Percentiles rank a stretch among this genome's conserved stretches.
Conservation (phyloP, 2,329 filamentous ascomycete species). For the Torrubiellomyces zombiae region DNA sequence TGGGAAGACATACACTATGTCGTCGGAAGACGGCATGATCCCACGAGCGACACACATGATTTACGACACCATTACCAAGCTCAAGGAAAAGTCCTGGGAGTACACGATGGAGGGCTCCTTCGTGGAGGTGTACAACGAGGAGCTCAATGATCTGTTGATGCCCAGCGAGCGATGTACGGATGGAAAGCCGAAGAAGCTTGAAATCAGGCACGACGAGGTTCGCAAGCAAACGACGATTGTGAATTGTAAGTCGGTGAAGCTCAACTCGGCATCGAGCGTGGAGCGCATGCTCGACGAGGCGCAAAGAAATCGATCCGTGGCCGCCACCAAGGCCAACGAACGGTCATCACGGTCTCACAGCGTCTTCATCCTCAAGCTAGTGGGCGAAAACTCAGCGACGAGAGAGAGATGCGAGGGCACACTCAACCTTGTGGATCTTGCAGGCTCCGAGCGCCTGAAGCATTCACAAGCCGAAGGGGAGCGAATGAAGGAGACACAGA, state of each 20-base stretch:
- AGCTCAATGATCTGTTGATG: constrained; percentile 71
- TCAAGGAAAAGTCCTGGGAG: constrained; percentile 83
- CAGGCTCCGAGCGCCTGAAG: constrained; percentile 80
- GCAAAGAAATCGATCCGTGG: constrained; percentile 74
- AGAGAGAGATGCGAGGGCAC: constrained; percentile 81
- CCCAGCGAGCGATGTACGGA: constrained; percentile 43
- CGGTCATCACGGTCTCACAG: constrained; percentile 88
- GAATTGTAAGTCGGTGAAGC: constrained; percentile 58
- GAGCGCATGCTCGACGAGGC: constrained; percentile 67
- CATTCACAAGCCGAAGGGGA: constrained; percentile 77
- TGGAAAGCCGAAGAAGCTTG: constrained; percentile 62
- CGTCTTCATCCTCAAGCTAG: constrained; percentile 79
- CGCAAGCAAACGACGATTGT: constrained; percentile 70
- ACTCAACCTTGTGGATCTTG: constrained; percentile 87
- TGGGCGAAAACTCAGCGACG: constrained; percentile 54
- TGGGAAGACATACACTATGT: constrained; percentile 96
- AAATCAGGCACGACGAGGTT: constrained; percentile 72
- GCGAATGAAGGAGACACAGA: constrained; percentile 82
- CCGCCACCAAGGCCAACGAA: constrained; percentile 95
- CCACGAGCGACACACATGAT: constrained; percentile 86
- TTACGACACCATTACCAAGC: constrained; percentile 66
- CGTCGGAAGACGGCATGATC: constrained; percentile 81
- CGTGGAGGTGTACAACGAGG: constrained; percentile 96
- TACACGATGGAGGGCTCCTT: constrained; percentile 94
- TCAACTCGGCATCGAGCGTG: constrained; percentile 68